Conservation (phyloP, 768 basidiomycete genomes). For the Tubosaeta brunneosetosa region DNA sequence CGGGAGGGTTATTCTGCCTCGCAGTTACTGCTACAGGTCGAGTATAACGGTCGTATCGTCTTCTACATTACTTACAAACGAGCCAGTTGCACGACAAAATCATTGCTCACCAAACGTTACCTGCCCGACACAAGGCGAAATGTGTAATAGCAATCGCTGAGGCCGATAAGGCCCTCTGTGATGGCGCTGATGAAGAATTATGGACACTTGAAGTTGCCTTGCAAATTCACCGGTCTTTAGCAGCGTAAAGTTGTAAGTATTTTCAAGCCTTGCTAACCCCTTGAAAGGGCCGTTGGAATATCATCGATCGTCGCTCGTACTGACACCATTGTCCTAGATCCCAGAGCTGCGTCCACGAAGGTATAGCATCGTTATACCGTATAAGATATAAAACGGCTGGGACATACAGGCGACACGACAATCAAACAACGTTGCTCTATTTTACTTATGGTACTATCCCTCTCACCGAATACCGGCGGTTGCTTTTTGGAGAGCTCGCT, state of each 20-base stretch:
- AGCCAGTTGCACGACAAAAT: slow-evolving; percentile 85
- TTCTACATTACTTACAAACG: slow-evolving; percentile 6
- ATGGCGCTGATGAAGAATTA: slow-evolving; percentile 95
- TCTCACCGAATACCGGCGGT: slow-evolving; percentile 80
- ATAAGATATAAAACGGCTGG: slow-evolving; percentile 2
- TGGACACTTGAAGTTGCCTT: slow-evolving; percentile 91
- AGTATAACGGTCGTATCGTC: slow-evolving; percentile 16
- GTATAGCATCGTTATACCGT: no score
- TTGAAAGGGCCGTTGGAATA: not conserved
- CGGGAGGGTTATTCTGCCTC: slow-evolving; percentile 90
- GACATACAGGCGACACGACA: slow-evolving; percentile 15
- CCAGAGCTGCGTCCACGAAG: not conserved
- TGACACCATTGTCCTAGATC: not conserved
- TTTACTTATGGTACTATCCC: slow-evolving; percentile 5
- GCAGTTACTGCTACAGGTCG: slow-evolving; percentile 83
- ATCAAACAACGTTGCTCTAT: slow-evolving; percentile 14
- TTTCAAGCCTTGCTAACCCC: not conserved
- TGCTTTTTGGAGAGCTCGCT: slow-evolving; percentile 97
- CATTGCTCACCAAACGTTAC: slow-evolving; percentile 75
- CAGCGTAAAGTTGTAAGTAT: slow-evolving; percentile 7
- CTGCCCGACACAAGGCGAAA: slow-evolving; percentile 72
- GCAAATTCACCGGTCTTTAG: slow-evolving; percentile 61
- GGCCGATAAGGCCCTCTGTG: slow-evolving; percentile 92
- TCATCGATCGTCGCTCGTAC: not conserved
- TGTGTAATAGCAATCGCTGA: slow-evolving; percentile 87